A percentile compares a stretch with the other conserved stretches of the same genome.
Evolutionary conservation across 306 rosid genomes (phyloP).

Genomic region (Mimosa pudica): DNA sequence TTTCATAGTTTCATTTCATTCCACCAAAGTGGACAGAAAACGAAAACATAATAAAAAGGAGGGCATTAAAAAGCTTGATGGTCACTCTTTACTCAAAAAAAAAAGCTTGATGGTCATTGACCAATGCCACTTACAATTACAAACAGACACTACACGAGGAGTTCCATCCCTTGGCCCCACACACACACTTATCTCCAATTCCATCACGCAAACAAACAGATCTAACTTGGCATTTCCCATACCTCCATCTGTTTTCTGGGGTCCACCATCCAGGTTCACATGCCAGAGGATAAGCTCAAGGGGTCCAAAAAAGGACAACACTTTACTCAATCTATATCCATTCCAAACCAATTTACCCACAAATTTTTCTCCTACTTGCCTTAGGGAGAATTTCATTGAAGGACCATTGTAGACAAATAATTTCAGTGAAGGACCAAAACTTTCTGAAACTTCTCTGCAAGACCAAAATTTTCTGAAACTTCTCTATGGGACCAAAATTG

Average conservation of each 20-base stretch:
- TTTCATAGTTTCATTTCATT: background rate
- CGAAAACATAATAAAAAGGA: background rate
- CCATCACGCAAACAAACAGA: conserved; percentile 36
- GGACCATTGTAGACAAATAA: no score
- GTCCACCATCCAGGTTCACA: conserved; percentile 32
- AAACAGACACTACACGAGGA: conserved; percentile 1
- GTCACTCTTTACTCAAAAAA: no score
- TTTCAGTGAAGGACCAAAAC: no score
- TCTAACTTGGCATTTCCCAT: conserved; percentile 32
- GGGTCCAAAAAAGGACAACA: conserved; percentile 19
- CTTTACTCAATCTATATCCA: conserved; percentile 10
- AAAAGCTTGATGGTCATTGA: conserved; percentile 17
- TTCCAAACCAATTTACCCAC: conserved; percentile 27
- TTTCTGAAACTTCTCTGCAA: no score
- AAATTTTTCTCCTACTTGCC: background rate
- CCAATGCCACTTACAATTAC: background rate
- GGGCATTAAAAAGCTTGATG: background rate
- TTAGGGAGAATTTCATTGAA: no score
- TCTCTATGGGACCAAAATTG: no score
- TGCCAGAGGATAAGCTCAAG: conserved; percentile 34
- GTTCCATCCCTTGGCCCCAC: conserved; percentile 16
- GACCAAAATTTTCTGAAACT: no score
- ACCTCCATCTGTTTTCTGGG: conserved; percentile 28
- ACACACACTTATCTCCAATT: conserved; percentile 30
- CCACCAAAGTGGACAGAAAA: conserved; percentile 3